Conservation (phyloP, 2,329 filamentous ascomycete species). For the Calonectria montana region DNA sequence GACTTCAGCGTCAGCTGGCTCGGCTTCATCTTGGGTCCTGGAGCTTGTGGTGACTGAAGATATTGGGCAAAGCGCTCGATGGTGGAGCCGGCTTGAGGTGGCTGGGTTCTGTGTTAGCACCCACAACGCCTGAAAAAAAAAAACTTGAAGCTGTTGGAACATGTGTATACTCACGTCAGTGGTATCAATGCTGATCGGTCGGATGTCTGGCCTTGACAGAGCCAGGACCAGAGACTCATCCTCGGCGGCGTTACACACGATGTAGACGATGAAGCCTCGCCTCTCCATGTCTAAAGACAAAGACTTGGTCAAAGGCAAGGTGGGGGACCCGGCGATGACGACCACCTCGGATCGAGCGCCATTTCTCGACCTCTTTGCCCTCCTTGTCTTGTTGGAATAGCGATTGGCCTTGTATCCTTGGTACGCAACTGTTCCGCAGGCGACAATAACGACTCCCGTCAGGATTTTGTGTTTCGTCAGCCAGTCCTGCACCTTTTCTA, state of each 20-base stretch:
- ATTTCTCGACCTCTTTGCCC: slow-evolving; percentile 82
- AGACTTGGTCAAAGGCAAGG: slow-evolving; percentile 84
- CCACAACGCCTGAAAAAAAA: not conserved
- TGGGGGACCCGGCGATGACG: slow-evolving; percentile 89
- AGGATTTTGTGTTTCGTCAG: slow-evolving; percentile 77
- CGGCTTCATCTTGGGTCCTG: slow-evolving; percentile 79
- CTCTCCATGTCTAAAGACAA: slow-evolving; percentile 89
- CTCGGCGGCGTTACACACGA: slow-evolving; percentile 86
- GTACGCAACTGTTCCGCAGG: slow-evolving; percentile 74
- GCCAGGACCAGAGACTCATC: slow-evolving; percentile 84
- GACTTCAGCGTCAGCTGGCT: slow-evolving; percentile 83
- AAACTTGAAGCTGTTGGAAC: not conserved
- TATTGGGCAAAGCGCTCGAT: slow-evolving; percentile 78
- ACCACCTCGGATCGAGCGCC: slow-evolving; percentile 88
- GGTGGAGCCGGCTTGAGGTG: slow-evolving; percentile 73
- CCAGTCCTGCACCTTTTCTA: slow-evolving; percentile 76
- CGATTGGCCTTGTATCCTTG: slow-evolving; percentile 62
- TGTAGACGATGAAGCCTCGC: slow-evolving; percentile 91
- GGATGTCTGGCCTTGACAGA: slow-evolving; percentile 83
- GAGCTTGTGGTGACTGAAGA: slow-evolving; percentile 79
- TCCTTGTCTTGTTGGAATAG: slow-evolving; percentile 73
- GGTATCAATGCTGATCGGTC: slow-evolving; percentile 84
- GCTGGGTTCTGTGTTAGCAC: slow-evolving; percentile 55
- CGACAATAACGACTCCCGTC: slow-evolving; percentile 77
- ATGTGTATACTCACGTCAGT: slow-evolving; percentile 70